Base-by-base conservation (phyloP, 2,329 filamentous ascomycete genomes). In the Curvularia sp. region DNA sequence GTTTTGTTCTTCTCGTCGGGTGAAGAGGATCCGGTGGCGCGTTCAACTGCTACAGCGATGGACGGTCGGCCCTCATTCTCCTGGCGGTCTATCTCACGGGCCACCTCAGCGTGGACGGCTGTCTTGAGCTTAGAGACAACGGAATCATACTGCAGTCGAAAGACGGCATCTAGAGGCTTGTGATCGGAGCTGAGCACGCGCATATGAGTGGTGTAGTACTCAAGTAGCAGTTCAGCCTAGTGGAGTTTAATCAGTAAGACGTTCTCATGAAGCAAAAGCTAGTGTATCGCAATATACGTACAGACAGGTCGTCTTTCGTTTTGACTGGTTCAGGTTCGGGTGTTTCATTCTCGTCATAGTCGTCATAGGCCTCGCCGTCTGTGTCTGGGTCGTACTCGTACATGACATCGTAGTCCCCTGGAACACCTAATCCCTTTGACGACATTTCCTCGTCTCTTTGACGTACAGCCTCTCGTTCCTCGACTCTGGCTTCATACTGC, bases 141-240 rank as follows among this genome's bases (percentile, higher is more conserved):
- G 0, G 91, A 90, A 61, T 97, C 91, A 72, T 95, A 97, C 43
- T 90, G 89, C 7, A 99, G 78, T 0, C 86, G 89, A 72, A 98
- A 98, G 0, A 93, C 81, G 0, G 93, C 92, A 57, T 89, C 86
- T 1, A 99, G 80, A 0, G 95, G 96, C 74, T 99, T 99, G 78
- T 99, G 95, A 69, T 99, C 95, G 0, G 94, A 98, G 0, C 94
- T 97, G 15, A 91, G 85, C 23, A 99, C 89, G 18, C 90, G 85
- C 75, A 98, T 95, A 70, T 98, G 92, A 0, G 93, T 94, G 0
- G 88, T 87, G 74, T 99, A 99, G 57, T 90, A 82, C 52, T 87
- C 81, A n/a, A 88, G 75, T 23, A 75, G 70, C 27, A 88, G 80
- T 45, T 81, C 78, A 55, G 87, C 84, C 27, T 58, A 43, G 30